Percentiles rank a stretch among this genome's conserved stretches.
phyloP scores from a whole-genome alignment of 139 green algal species.

The Chlamydomonas sp. region DNA sequence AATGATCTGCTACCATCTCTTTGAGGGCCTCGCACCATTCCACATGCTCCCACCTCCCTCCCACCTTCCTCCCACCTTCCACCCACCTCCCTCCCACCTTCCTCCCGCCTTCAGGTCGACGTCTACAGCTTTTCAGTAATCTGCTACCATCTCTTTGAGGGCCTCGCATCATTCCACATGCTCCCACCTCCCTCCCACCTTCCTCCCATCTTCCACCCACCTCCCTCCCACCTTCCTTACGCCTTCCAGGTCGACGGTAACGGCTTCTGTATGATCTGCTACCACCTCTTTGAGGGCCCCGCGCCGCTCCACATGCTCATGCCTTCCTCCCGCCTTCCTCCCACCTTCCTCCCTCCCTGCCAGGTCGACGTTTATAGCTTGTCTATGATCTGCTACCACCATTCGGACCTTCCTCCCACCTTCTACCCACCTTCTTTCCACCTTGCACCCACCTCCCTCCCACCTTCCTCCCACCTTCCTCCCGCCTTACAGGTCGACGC shows the following conservation, averaged over 20 bases:
- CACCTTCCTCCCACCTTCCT: no score
- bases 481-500: slow-evolving; percentile 62
- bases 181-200: no score
- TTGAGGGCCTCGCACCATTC: slow-evolving; percentile 58
- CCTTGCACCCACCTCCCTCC: neutral
- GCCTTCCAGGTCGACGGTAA: neutral
- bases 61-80: no score
- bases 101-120: neutral
- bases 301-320: slow-evolving; percentile 59
- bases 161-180: slow-evolving; percentile 55
- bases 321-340: no score
- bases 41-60: no score
- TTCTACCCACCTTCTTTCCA: slow-evolving; percentile 28
- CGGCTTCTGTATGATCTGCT: slow-evolving; percentile 61
- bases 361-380: slow-evolving; percentile 65
- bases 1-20: slow-evolving; percentile 66
- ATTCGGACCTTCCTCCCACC: no score
- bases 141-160: slow-evolving; percentile 63
- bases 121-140: slow-evolving; percentile 53
- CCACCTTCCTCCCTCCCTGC: no score
- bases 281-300: slow-evolving; percentile 59
- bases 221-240: no score
- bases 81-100: no score
- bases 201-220: no score
- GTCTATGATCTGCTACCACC: slow-evolving; percentile 42